These are phyloP conservation scores for Cucurbita argyrosperma DNA, from an alignment of 306 rosid genomes.

Conservation along the genomic window DNA sequence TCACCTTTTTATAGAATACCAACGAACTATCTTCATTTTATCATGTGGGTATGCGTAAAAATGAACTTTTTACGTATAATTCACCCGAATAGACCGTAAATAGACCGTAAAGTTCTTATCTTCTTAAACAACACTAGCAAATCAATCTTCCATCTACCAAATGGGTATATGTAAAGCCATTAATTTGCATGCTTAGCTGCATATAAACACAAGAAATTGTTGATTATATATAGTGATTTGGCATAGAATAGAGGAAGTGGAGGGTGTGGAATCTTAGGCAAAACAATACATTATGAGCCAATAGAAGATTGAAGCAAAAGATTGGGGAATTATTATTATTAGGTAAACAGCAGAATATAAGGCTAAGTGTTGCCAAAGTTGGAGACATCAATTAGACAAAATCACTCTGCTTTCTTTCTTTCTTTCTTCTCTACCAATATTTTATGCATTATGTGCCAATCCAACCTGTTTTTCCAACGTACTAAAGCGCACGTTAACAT, in stretches of 20 bases:
- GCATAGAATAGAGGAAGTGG: background rate
- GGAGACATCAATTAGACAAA: constrained; percentile 39
- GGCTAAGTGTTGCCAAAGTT: constrained; percentile 44
- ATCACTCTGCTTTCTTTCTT: constrained; percentile 44
- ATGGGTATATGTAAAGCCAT: background rate
- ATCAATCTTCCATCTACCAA: background rate
- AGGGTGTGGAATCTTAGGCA: background rate
- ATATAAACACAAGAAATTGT: too few relatives aligned
- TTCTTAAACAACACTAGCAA: background rate
- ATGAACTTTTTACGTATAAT: too few relatives aligned
- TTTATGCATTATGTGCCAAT: background rate
- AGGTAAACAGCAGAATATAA: constrained; percentile 20
- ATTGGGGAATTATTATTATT: too few relatives aligned
- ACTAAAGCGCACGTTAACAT: too few relatives aligned
- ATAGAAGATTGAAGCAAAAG: too few relatives aligned
- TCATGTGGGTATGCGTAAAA: background rate
- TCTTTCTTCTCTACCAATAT: constrained; percentile 9
- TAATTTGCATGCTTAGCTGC: background rate
- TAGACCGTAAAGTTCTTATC: too few relatives aligned
- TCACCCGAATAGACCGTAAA: background rate
- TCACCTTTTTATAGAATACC: background rate
- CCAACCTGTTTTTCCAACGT: constrained; percentile 32
- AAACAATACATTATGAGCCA: too few relatives aligned
- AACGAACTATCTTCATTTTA: background rate
- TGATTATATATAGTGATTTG: too few relatives aligned